A percentile compares a stretch with the other conserved stretches of the same genome.
Evolutionary conservation across 345 rosid species (phyloP).

Genomic region (Brassica incana): DNA sequence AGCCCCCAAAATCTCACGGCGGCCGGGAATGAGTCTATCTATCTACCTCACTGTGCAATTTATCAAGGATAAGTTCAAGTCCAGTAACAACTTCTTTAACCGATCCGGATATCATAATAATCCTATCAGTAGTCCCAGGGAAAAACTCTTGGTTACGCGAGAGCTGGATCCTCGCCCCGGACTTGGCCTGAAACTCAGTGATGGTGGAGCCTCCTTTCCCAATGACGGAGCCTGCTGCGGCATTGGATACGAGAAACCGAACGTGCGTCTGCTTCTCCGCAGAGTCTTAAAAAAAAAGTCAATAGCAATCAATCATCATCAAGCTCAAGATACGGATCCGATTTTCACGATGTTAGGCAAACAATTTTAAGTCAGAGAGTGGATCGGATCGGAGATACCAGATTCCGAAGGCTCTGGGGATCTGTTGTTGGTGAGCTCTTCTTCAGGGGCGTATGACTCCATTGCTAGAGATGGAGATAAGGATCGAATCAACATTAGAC

Average conservation of each 20-base stretch:
- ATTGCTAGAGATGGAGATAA: neutral
- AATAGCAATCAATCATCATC: neutral
- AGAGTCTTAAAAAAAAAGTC: conserved; percentile 42
- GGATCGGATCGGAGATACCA: neutral
- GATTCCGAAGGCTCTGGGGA: neutral
- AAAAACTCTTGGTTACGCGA: conserved; percentile 93
- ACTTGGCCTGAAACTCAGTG: conserved; percentile 90
- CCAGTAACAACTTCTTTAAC: conserved; percentile 79
- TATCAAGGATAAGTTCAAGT: conserved; percentile 78
- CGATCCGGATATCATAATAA: conserved; percentile 80
- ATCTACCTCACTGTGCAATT: conserved; percentile 82
- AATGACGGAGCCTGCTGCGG: conserved; percentile 97
- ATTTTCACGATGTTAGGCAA: neutral
- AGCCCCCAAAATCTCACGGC: too few species aligned
- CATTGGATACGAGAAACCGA: conserved; percentile 94
- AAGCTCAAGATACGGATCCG: neutral
- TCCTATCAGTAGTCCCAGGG: conserved; percentile 94
- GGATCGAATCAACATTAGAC: neutral
- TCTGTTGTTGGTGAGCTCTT: neutral
- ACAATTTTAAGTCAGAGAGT: neutral
- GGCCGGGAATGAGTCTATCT: neutral
- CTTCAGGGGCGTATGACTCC: neutral
- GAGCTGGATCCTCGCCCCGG: conserved; percentile 93
- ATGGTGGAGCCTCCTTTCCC: conserved; percentile 99
- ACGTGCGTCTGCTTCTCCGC: conserved; percentile 75